Conservation (phyloP, 768 basidiomycete genomes). For the Coprinopsis cinerea region DNA sequence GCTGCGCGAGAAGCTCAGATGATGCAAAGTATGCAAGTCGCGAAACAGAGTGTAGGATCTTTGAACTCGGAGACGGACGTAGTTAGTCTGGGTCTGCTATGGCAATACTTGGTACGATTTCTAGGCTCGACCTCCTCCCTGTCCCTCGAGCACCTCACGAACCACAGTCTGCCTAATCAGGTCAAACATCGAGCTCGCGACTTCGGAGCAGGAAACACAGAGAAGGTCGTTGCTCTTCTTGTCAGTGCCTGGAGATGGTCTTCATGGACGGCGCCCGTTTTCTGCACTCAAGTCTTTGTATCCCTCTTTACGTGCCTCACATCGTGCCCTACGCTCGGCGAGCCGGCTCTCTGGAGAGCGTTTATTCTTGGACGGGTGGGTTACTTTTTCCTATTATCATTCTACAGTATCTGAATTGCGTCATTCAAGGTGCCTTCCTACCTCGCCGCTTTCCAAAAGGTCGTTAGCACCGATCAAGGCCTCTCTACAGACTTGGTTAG, state of each 20-base stretch:
- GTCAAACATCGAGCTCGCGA: constrained; percentile 51
- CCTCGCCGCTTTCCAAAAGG: constrained; percentile 48
- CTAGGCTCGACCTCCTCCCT: constrained; percentile 5
- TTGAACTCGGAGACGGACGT: constrained; percentile 61
- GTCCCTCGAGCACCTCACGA: background rate
- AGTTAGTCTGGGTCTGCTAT: constrained; percentile 53
- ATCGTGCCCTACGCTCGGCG: constrained; percentile 30
- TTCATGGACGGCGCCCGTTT: constrained; percentile 56
- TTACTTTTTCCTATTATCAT: constrained; percentile 6
- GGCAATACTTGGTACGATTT: constrained; percentile 50
- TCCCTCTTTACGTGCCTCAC: constrained; percentile 59
- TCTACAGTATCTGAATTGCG: background rate
- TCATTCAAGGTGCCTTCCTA: constrained; percentile 52
- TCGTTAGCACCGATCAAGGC: constrained; percentile 45
- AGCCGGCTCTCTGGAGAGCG: constrained; percentile 53
- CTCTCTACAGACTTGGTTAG: constrained; percentile 56
- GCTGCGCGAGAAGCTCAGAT: constrained; percentile 65
- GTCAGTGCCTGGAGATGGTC: constrained; percentile 55
- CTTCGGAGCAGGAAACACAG: constrained; percentile 57
- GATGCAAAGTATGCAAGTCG: constrained; percentile 58
- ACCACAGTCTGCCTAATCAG: constrained; percentile 27
- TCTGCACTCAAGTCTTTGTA: constrained; percentile 63
- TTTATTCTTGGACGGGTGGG: constrained; percentile 71
- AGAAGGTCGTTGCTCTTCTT: constrained; percentile 47
- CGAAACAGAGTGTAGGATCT: constrained; percentile 51